Base-by-base conservation (phyloP, 2,329 filamentous ascomycete species). In the Monilinia laxa region DNA sequence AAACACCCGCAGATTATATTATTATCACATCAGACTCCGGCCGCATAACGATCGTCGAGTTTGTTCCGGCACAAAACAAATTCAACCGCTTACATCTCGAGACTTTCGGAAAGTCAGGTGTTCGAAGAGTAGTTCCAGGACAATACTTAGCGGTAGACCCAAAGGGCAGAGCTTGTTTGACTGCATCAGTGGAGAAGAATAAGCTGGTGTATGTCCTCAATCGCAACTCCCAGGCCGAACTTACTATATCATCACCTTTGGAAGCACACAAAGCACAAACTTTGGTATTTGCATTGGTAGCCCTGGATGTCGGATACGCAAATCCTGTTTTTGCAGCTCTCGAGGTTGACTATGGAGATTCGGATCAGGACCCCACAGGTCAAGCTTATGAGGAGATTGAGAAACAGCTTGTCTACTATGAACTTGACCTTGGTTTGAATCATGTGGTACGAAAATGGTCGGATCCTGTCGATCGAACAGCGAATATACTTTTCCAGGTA, bases 161-260 rank as follows among this genome's bases (percentile, higher is more conserved):
- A 38, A 97, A 97, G 79, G 95, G 95, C 66, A 88, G 95, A 81
- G 96, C 96, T 65, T 97, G 94, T 76, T 84, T 99, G 76, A 91
- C 98, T 69, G 93, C 95, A 12, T 94, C 93, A 6, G 85, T 94
- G 65, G 96, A 99, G 81, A 99, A 99, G 85, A 99, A 98, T 82
- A 99, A 99, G 82, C 90, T 99, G 66, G 95, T 99, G 72, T 99
- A 99, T 80, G 94, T 99, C 75, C 84, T 99, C 72, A 98, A 98
- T 79, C 90, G 96, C 71, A 96, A 97, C 80, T 87, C 93, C 3
- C 92, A 98, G 79, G 93, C 93, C 23, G 92, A 97, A 78, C 87
- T 99, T 74, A 96, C 93, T 52, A 99, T 99, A 62, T 99, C 95
- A 6, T 99, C 95, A 18, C 95, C 95, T 0, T 84, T 99, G 23